phyloP scores from a whole-genome alignment of 139 green algal genomes.

The Micromonas pusilla region DNA sequence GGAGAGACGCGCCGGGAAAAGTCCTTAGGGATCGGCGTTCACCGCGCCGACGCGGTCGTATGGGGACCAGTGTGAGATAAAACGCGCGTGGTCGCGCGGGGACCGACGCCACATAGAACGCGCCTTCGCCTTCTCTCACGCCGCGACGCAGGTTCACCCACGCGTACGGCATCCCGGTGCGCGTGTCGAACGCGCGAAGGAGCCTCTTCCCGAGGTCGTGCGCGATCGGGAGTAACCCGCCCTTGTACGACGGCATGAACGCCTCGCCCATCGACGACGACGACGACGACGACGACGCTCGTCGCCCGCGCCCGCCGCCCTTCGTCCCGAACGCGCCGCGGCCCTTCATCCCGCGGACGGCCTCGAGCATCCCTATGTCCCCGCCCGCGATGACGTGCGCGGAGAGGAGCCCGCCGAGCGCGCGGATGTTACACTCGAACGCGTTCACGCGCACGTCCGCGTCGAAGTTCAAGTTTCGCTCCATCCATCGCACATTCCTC shows the following conservation, averaged over 20 bases:
- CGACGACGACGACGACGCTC: constrained; percentile 30
- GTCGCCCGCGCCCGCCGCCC: not conserved
- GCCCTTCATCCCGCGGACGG: not conserved
- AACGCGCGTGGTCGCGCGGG: no score
- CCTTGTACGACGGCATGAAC: constrained; percentile 37
- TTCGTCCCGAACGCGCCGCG: not conserved
- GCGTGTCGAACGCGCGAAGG: constrained; percentile 41
- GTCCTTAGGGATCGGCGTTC: no score
- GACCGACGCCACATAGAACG: no score
- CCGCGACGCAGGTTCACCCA: constrained; percentile 36
- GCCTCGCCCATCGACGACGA: constrained; percentile 53
- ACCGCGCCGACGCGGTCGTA: no score
- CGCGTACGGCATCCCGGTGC: constrained; percentile 38
- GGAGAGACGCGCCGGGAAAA: no score
- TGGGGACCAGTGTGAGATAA: no score
- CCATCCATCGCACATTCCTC: constrained; percentile 23
- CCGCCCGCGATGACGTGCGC: constrained; percentile 36
- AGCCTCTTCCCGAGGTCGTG: constrained; percentile 39
- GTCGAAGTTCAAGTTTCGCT: constrained; percentile 33
- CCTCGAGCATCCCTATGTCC: not conserved
- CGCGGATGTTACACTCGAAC: constrained; percentile 57
- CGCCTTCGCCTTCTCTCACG: constrained; percentile 16
- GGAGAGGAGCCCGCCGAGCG: constrained; percentile 40
- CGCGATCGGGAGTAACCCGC: constrained; percentile 39
- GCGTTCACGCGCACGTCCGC: constrained; percentile 41